Percentiles rank a stretch among this genome's conserved stretches.
These are phyloP conservation scores for Dendrobium chrysotoxum DNA, from an alignment of 106 monocot genomes.

Conservation along the genomic window DNA sequence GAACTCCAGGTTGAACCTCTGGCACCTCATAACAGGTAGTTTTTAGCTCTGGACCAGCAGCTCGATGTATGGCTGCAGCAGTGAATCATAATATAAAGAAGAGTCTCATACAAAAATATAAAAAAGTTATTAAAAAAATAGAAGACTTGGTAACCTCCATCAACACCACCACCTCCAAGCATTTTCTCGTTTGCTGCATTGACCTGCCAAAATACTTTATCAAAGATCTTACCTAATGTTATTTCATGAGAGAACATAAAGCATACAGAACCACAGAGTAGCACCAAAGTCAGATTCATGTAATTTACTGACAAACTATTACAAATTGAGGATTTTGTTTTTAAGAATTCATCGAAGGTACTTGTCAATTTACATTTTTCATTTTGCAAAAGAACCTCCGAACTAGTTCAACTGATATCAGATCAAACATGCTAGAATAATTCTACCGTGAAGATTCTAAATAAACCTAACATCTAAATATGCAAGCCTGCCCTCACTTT, in stretches of 20 bases:
- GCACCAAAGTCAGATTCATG: neutral
- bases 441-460: neutral
- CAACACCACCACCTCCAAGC: conserved; percentile 92
- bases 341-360: neutral
- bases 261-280: neutral
- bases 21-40: conserved; percentile 55
- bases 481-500: no score
- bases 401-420: neutral
- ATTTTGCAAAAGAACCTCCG: neutral
- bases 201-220: conserved; percentile 33
- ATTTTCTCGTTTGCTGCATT: conserved; percentile 82
- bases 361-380: neutral
- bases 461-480: neutral
- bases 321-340: neutral
- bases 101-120: neutral
- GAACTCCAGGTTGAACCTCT: conserved; percentile 59
- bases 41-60: conserved; percentile 79
- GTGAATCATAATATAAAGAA: neutral
- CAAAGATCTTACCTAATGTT: neutral
- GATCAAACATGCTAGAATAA: neutral
- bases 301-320: neutral
- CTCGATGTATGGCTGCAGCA: conserved; percentile 81
- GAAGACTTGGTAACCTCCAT: conserved; percentile 57
- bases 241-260: neutral
- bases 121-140: neutral